A percentile compares a stretch with the other conserved stretches of the same genome.
phyloP scores from a whole-genome alignment of 2,329 filamentous ascomycete genomes.

The Paecilomyces niveus region DNA sequence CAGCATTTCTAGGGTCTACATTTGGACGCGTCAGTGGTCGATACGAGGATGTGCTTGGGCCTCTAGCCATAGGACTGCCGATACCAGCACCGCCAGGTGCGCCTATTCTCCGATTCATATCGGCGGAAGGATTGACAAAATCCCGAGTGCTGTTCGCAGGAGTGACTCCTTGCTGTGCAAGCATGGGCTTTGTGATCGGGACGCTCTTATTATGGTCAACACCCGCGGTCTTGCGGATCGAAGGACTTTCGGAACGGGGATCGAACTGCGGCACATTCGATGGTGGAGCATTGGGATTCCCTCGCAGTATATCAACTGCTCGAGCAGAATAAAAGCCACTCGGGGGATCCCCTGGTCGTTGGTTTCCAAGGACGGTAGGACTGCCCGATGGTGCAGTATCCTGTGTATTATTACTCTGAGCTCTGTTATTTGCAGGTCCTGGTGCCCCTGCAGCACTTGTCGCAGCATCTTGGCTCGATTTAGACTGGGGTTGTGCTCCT shows the following conservation, averaged over 20 bases:
- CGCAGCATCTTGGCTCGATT: slow-evolving; percentile 5
- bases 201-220: slow-evolving; percentile 74
- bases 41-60: slow-evolving; percentile 33
- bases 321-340: slow-evolving; percentile 66
- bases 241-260: slow-evolving; percentile 69
- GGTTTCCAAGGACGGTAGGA: slow-evolving; percentile 16
- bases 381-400: slow-evolving; percentile 21
- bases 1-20: slow-evolving; percentile 17
- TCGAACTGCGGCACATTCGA: slow-evolving; percentile 55
- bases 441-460: slow-evolving; percentile 8
- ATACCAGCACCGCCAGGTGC: slow-evolving; percentile 20
- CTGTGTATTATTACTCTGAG: slow-evolving; percentile 7
- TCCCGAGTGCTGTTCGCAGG: slow-evolving; percentile 24
- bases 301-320: slow-evolving; percentile 52
- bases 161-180: slow-evolving; percentile 17
- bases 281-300: slow-evolving; percentile 39
- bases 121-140: slow-evolving; percentile 28
- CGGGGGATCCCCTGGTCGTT: slow-evolving; percentile 27
- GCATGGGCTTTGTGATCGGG: slow-evolving; percentile 53
- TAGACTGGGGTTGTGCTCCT: not conserved
- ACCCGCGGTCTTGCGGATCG: slow-evolving; percentile 81
- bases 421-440: slow-evolving; percentile 8
- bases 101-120: slow-evolving; percentile 29
- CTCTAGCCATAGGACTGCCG: slow-evolving; percentile 26
- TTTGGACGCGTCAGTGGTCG: slow-evolving; percentile 39